phyloP scores from a whole-genome alignment of 169 alveolate genomes.

The Plasmodium inui region DNA sequence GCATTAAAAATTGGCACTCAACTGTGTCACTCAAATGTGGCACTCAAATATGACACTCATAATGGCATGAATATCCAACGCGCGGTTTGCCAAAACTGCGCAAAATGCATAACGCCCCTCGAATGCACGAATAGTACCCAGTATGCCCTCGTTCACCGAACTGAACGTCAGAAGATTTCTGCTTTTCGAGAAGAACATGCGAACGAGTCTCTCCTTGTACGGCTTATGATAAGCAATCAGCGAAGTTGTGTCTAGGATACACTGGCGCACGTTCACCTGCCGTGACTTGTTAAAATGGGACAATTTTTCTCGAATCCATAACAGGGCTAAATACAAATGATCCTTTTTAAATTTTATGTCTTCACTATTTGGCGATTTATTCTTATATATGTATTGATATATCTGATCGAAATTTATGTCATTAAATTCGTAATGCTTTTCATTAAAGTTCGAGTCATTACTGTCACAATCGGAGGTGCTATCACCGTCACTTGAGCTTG shows the following conservation, averaged over 20 bases:
- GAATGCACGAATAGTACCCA: slow-evolving; percentile 25
- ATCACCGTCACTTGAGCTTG: slow-evolving; percentile 21
- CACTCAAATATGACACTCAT: background rate
- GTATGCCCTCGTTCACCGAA: slow-evolving; percentile 62
- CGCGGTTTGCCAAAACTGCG: background rate
- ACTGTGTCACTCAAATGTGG: background rate
- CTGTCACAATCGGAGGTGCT: slow-evolving; percentile 58
- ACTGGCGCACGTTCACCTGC: slow-evolving; percentile 31
- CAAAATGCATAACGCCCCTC: background rate
- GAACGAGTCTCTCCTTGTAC: slow-evolving; percentile 70
- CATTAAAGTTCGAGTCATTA: slow-evolving; percentile 67
- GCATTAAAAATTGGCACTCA: background rate
- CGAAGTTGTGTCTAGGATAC: slow-evolving; percentile 65
- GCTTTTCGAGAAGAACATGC: slow-evolving; percentile 68
- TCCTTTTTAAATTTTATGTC: slow-evolving; percentile 50
- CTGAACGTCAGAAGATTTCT: slow-evolving; percentile 58
- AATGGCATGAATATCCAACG: background rate
- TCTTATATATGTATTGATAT: slow-evolving; percentile 65
- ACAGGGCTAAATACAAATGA: slow-evolving; percentile 70
- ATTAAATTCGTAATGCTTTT: slow-evolving; percentile 64
- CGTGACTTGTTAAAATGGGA: slow-evolving; percentile 45
- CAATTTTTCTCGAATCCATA: slow-evolving; percentile 73
- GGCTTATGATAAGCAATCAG: slow-evolving; percentile 74
- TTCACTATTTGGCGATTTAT: background rate
- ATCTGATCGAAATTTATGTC: slow-evolving; percentile 69